phyloP scores from a whole-genome alignment of 345 rosid genomes.

The Geranium brycei region DNA sequence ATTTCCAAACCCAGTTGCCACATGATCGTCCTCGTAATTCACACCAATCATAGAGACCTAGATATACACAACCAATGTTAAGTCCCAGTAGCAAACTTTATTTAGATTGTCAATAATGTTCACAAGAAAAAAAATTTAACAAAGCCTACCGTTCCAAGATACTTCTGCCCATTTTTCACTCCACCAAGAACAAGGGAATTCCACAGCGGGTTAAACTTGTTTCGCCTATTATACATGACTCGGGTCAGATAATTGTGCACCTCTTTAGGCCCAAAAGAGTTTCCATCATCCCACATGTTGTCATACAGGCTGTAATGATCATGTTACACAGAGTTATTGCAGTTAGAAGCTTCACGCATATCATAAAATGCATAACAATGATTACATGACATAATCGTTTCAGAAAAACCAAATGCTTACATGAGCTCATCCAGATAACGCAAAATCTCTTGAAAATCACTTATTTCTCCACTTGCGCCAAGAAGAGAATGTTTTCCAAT shows the following conservation, averaged over 20 bases:
- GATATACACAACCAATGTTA: conserved; percentile 3
- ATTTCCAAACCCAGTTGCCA: conserved; percentile 95
- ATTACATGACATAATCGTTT: background rate
- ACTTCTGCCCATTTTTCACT: conserved; percentile 79
- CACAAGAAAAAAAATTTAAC: background rate
- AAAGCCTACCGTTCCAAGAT: conserved; percentile 73
- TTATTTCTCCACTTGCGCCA: conserved; percentile 93
- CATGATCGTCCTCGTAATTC: conserved; percentile 78
- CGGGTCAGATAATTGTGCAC: conserved; percentile 89
- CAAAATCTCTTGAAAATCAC: conserved; percentile 93
- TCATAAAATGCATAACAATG: background rate
- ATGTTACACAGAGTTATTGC: conserved; percentile 4
- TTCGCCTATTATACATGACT: conserved; percentile 90
- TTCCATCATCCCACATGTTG: conserved; percentile 99
- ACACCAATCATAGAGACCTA: conserved; percentile 96
- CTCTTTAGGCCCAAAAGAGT: conserved; percentile 98
- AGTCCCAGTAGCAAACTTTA: background rate
- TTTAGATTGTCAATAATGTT: background rate
- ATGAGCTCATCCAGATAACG: conserved; percentile 80
- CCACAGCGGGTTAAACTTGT: conserved; percentile 94
- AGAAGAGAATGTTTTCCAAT: conserved; percentile 92
- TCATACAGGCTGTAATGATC: conserved; percentile 60
- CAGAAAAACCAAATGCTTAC: conserved; percentile 27
- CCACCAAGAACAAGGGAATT: conserved; percentile 96
- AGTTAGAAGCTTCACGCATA: conserved; percentile 9